phyloP scores from a whole-genome alignment of 1,284 basidiomycete genomes.

The Puccinia polysora region DNA sequence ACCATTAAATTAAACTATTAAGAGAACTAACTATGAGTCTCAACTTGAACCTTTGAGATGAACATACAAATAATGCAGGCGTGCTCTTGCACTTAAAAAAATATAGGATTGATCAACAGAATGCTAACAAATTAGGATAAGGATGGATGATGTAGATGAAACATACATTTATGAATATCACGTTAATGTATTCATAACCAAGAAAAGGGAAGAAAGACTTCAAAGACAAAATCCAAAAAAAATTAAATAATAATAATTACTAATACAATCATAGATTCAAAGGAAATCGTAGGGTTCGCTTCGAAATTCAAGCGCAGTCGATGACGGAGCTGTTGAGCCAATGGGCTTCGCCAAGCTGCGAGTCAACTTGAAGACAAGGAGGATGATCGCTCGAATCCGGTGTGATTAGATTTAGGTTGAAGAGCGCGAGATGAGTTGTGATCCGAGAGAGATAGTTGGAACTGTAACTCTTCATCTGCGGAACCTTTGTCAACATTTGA shows the following conservation, averaged over 20 bases:
- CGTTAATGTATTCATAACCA: no score
- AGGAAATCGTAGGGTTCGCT: not conserved
- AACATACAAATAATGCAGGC: constrained; percentile 1
- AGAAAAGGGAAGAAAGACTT: no score
- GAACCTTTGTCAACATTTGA: constrained; percentile 20
- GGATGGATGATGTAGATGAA: not conserved
- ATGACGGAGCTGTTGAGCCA: no score
- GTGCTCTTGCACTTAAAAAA: not conserved
- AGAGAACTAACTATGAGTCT: constrained; percentile 2
- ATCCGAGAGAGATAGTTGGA: constrained; percentile 11
- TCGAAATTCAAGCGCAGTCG: not conserved
- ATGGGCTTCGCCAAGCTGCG: no score
- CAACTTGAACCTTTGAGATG: not conserved
- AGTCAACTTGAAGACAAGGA: not conserved
- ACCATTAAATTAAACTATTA: not conserved
- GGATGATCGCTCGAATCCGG: not conserved
- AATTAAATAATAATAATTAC: no score
- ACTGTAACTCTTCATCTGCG: constrained; percentile 25
- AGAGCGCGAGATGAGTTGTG: constrained; percentile 5
- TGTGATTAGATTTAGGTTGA: not conserved
- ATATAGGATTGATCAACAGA: not conserved
- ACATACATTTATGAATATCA: no score
- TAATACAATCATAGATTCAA: no score
- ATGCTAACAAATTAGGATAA: not conserved
- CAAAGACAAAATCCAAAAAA: no score